Evolutionary conservation across 2,329 filamentous ascomycete genomes (phyloP), one percentile per base, ranked within the genome.

Genomic region (Metarhizium anisopliae): DNA sequence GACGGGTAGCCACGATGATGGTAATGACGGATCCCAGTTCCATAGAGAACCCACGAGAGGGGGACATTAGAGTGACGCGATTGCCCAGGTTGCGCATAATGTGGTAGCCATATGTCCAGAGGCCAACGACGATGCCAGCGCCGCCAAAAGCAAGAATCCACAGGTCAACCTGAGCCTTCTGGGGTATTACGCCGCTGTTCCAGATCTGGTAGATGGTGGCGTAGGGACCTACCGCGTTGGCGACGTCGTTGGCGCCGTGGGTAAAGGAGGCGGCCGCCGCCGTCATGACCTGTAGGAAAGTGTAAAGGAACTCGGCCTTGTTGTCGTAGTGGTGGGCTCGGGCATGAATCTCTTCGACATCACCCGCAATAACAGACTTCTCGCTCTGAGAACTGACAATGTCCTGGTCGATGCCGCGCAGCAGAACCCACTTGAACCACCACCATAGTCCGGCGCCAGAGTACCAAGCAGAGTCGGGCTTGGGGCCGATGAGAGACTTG

Each of bases 161-260:
- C 42, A 78, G 60, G 2, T 82, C 83, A 0, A 84, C 82, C 1
- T 74, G 66, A 0, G 77, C 67, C 64, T 78, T 75, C 59, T 65
- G 71, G 1, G 71, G 67, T 1, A 82, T 66, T 0, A 62, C 64
- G 2, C 78, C 80, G 0, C 72, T 75, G 36, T 70, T 62, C 80
- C 82, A 87, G 59, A 84, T 79, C 58, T 80, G 71, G 69, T 76
- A 87, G 62, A 86, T 81, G 53, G 81, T 79, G 2, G 84, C 80
- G 64, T 81, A 85, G 1, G 83, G 84, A 0, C 82, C 83, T 55
- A 84, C 77, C 32, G 83, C 81, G 64, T 79, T 86, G 62, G 80
- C 74, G 20, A 87, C 80, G 58, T 87, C 84, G 66, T 87, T 87
- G 61, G 83, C 82, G 29, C 84, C 84, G 70, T 87, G 83, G 2